Base-by-base conservation (phyloP, 345 rosid species). In the Brassica juncea region DNA sequence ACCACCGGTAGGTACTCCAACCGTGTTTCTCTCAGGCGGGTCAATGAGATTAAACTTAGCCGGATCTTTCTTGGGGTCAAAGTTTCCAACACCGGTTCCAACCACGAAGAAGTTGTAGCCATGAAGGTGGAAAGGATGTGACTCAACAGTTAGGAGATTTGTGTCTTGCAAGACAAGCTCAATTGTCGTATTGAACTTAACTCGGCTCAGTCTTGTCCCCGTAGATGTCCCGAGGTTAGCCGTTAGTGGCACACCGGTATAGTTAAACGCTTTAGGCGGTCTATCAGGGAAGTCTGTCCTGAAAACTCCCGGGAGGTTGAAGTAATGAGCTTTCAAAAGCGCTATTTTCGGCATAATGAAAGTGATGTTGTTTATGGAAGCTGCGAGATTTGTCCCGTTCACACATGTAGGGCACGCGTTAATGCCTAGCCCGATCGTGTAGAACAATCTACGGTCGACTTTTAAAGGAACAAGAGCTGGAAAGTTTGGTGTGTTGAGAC, bases 1-100 rank as follows among this genome's bases (percentile, higher is more conserved):
- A 10, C 96, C 97, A 8, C 97, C 93, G 0, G 93, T 84, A 0
- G 96, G 96, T 31, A 91, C 88, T 77, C 96, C 96, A 47, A 89
- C 76, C 0, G 97, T 91, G 73, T 91, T 91, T 74, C 97, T 87
- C 82, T 91, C 97, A 0, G 88, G 91, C 10, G 97, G 97, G 76
- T 91, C 93, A 42, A 89, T 85, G 28, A 91, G 86, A 79, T 91
- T 91, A 60, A 80, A 86, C 27, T 84, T 82, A 64, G 85, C 81
- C 1, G 82, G 85, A 52, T 84, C 85, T 42, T 8, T 82, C 58
- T 81, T 68, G 6, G 86, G 81, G 73, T 88, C 86, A 60, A 84
- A 88, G 75, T 88, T 89, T 34, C 91, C 92, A 35, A 88, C 75
- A 19, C 92, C 92, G 10, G 86, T 87, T 21, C 88, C 92, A 34